phyloP scores from a whole-genome alignment of 768 basidiomycete genomes.

The Podaxis mareebaensis region DNA sequence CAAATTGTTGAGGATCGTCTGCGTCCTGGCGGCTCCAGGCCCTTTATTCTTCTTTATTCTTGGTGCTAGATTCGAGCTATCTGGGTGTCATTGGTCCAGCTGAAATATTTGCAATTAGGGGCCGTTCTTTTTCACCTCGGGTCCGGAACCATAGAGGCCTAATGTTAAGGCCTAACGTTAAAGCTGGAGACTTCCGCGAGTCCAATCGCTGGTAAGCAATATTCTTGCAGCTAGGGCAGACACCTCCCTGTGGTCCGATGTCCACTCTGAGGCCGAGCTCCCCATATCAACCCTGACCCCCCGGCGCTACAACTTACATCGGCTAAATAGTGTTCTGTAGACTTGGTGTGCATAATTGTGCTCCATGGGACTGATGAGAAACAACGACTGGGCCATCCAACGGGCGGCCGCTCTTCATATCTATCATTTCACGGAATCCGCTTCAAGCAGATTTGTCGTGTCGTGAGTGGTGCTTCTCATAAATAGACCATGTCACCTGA shows the following conservation, averaged over 20 bases:
- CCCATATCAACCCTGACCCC: neutral
- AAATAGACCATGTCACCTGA: neutral
- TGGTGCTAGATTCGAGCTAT: neutral
- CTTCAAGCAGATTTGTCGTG: neutral
- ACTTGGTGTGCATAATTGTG: neutral
- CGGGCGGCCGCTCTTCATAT: neutral
- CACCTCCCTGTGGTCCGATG: neutral
- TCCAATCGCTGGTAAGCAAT: neutral
- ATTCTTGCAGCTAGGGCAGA: neutral
- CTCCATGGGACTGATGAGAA: conserved; percentile 2
- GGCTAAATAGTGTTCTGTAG: neutral
- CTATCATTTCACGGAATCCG: neutral
- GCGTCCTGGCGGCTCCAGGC: neutral
- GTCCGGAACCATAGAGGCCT: neutral
- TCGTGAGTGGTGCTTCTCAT: neutral
- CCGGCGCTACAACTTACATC: neutral
- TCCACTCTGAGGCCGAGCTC: neutral
- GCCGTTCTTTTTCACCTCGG: neutral
- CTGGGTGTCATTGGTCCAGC: neutral
- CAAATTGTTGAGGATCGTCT: neutral
- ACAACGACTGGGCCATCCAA: neutral
- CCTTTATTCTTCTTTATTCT: neutral
- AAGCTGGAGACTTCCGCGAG: neutral
- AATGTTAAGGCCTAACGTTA: neutral
- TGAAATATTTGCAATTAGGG: neutral